A percentile compares a stretch with the other conserved stretches of the same genome.
Conservation (phyloP, 345 rosid species). For the Euphorbia peplus region DNA sequence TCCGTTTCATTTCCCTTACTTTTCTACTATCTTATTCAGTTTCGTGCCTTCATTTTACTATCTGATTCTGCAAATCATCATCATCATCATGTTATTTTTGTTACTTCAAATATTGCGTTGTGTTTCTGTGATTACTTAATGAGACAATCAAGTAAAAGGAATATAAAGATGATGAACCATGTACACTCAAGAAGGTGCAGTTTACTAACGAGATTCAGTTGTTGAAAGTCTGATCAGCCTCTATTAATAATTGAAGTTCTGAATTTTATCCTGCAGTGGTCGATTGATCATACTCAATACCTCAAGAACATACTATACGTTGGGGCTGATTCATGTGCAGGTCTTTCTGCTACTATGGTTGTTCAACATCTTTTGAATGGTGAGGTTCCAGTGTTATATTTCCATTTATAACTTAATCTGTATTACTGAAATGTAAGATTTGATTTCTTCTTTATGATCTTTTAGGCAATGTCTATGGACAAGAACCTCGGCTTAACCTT, state of each 20-base stretch:
- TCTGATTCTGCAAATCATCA: too few species aligned
- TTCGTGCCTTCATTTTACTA: too few species aligned
- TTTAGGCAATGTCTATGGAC: slow-evolving; percentile 21
- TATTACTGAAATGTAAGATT: background rate
- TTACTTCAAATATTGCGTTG: too few species aligned
- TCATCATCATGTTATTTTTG: too few species aligned
- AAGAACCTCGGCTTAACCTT: slow-evolving; percentile 22
- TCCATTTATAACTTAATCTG: background rate
- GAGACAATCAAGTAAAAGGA: too few species aligned
- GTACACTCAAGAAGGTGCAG: slow-evolving; percentile 40
- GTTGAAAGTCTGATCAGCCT: background rate
- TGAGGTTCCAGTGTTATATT: background rate
- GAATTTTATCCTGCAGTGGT: slow-evolving; percentile 22
- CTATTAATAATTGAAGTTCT: background rate
- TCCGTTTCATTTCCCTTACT: too few species aligned
- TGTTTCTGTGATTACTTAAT: too few species aligned
- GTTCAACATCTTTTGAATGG: slow-evolving; percentile 32
- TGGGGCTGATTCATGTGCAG: slow-evolving; percentile 44
- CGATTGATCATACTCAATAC: slow-evolving; percentile 31
- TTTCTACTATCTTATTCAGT: too few species aligned
- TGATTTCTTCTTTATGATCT: background rate
- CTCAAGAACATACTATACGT: slow-evolving; percentile 24
- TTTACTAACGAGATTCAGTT: too few species aligned
- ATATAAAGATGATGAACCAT: too few species aligned
- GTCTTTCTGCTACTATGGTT: slow-evolving; percentile 27